A percentile compares a stretch with the other conserved stretches of the same genome.
Evolutionary conservation across 805 yeast species (phyloP).

Genomic region (Lachancea sp.): DNA sequence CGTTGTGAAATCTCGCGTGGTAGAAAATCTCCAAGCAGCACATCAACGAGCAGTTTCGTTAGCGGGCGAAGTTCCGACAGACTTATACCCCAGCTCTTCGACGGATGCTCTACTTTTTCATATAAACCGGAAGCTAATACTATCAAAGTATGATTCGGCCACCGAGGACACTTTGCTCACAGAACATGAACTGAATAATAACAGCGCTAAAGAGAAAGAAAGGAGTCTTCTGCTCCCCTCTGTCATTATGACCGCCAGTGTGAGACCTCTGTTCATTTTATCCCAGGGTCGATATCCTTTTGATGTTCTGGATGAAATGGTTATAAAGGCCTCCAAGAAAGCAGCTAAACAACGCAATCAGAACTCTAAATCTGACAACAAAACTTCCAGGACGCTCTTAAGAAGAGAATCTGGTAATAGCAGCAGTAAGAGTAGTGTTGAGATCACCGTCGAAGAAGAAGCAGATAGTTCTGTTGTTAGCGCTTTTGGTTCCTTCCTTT

Average conservation of each 20-base stretch:
- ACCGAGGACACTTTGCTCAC: conserved; percentile 14
- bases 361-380: background rate
- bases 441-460: conserved; percentile 6
- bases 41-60: background rate
- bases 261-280: conserved; percentile 17
- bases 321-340: conserved; percentile 14
- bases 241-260: conserved; percentile 13
- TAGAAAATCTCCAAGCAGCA: background rate
- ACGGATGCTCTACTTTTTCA: conserved; percentile 18
- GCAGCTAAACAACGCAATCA: conserved; percentile 12
- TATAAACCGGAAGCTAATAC: conserved; percentile 21
- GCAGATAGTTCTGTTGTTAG: conserved; percentile 10
- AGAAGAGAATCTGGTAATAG: conserved; percentile 1
- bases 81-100: conserved; percentile 1
- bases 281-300: conserved; percentile 22
- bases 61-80: background rate
- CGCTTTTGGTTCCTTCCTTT: conserved; percentile 17
- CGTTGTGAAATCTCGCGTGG: background rate
- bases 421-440: conserved; percentile 3
- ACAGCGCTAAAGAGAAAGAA: conserved; percentile 2
- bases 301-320: conserved; percentile 25
- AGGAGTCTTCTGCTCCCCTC: conserved; percentile 12
- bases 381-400: background rate
- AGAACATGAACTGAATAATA: conserved; percentile 5
- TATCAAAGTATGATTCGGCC: conserved; percentile 12